These are phyloP conservation scores for Citrus hindsii DNA, from an alignment of 345 rosid genomes.

Conservation along the genomic window DNA sequence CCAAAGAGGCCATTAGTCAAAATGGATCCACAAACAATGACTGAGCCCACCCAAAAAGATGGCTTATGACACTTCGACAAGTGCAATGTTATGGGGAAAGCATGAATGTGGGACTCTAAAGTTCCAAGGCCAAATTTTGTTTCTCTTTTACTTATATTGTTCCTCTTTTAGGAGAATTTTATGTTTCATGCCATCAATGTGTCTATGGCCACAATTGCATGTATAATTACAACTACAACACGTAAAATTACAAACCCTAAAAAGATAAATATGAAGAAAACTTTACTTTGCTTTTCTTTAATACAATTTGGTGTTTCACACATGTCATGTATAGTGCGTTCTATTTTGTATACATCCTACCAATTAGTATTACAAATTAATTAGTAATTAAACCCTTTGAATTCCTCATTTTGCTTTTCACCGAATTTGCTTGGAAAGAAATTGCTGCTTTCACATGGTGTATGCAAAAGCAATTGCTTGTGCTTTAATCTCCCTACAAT, in stretches of 20 bases:
- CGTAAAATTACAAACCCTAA: background rate
- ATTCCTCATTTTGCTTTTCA: background rate
- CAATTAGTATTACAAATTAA: too few relatives aligned
- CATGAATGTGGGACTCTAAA: constrained; percentile 11
- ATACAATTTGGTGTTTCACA: background rate
- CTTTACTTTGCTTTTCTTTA: background rate
- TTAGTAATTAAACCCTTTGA: background rate
- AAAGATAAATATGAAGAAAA: background rate
- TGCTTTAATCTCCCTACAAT: background rate
- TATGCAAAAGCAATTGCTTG: background rate
- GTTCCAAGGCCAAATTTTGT: constrained; percentile 9
- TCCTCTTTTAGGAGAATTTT: constrained; percentile 22
- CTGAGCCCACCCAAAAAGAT: constrained; percentile 22
- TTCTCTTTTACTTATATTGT: constrained; percentile 9
- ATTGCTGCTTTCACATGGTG: constrained; percentile 9
- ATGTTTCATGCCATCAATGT: constrained; percentile 11
- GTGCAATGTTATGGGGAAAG: background rate
- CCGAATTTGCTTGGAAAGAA: constrained; percentile 17
- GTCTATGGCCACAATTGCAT: background rate
- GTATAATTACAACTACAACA: background rate
- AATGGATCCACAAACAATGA: constrained; percentile 36
- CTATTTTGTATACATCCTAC: too few relatives aligned
- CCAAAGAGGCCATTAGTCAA: constrained; percentile 28
- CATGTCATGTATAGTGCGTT: too few relatives aligned
- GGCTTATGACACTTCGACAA: background rate